Evolutionary conservation across 768 basidiomycete species (phyloP).

Genomic region (Lactarius quietus): DNA sequence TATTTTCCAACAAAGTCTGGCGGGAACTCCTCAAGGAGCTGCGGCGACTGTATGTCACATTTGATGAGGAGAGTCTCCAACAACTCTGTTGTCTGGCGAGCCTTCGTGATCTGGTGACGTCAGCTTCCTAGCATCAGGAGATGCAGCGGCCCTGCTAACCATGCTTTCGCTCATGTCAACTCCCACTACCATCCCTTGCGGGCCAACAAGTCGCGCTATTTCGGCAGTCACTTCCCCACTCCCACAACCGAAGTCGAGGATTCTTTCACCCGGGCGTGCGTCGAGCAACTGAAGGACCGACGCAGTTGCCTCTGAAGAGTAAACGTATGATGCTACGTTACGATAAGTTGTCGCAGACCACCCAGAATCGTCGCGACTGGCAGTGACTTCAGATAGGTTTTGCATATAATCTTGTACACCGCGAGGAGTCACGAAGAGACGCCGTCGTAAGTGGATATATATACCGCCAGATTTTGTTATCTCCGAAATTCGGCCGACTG

Average conservation of each 20-base stretch:
- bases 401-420: too few relatives aligned
- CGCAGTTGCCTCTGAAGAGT: constrained; percentile 49
- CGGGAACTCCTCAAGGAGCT: constrained; percentile 25
- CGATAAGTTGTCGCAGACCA: constrained; percentile 64
- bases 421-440: too few relatives aligned
- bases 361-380: constrained; percentile 7
- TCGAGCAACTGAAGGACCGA: constrained; percentile 58
- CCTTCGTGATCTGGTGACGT: constrained; percentile 48
- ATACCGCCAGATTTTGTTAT: too few relatives aligned
- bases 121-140: background rate
- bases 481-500: too few relatives aligned
- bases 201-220: constrained; percentile 51
- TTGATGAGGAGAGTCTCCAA: constrained; percentile 32
- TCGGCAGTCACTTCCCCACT: constrained; percentile 70
- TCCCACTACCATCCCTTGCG: constrained; percentile 55
- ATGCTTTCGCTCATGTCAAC: constrained; percentile 69
- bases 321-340: constrained; percentile 66
- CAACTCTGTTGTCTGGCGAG: constrained; percentile 30
- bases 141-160: constrained; percentile 41
- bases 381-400: background rate
- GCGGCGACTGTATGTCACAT: constrained; percentile 47
- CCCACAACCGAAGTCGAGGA: constrained; percentile 80
- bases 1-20: constrained; percentile 41
- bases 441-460: too few relatives aligned
- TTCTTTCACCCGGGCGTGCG: constrained; percentile 62